Evolutionary conservation across 2,329 filamentous ascomycete species (phyloP).

Genomic region (Penicillium sp.): DNA sequence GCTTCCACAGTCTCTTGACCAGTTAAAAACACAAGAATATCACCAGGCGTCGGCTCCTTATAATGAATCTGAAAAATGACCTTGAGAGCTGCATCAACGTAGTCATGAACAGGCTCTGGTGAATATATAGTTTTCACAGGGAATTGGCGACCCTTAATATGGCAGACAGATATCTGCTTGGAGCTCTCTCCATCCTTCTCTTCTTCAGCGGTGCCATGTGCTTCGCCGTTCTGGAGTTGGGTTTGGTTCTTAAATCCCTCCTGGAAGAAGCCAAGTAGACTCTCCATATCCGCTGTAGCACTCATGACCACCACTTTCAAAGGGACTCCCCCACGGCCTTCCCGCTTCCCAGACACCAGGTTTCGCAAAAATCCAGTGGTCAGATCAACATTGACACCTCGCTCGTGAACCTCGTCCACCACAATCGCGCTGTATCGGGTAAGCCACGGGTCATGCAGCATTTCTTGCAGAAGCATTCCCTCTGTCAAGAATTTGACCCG

Average conservation of each 20-base stretch:
- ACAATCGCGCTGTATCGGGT: conserved; percentile 84
- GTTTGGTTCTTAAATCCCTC: conserved; percentile 27
- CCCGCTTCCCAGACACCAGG: conserved; percentile 60
- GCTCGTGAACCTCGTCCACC: conserved; percentile 95
- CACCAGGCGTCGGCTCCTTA: conserved; percentile 86
- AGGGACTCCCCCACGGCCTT: conserved; percentile 67
- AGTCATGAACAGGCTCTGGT: conserved; percentile 70
- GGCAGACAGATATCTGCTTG: conserved; percentile 56
- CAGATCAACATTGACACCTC: conserved; percentile 91
- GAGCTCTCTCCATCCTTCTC: conserved; percentile 41
- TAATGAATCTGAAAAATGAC: conserved; percentile 83
- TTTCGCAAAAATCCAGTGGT: conserved; percentile 84
- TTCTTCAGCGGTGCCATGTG: conserved; percentile 9
- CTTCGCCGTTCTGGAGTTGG: conserved; percentile 10
- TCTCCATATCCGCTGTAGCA: conserved; percentile 86
- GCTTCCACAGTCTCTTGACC: conserved; percentile 91
- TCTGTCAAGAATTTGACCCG: conserved; percentile 93
- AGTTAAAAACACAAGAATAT: conserved; percentile 87
- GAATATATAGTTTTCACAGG: conserved; percentile 79
- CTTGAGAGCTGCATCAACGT: conserved; percentile 78
- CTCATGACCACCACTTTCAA: conserved; percentile 96
- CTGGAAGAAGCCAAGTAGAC: conserved; percentile 72
- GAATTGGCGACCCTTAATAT: conserved; percentile 83
- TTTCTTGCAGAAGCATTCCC: conserved; percentile 92
- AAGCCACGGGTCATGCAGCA: conserved; percentile 79